Base-by-base conservation (phyloP, 2,329 filamentous ascomycete species). In the Microsporum ferrugineum region DNA sequence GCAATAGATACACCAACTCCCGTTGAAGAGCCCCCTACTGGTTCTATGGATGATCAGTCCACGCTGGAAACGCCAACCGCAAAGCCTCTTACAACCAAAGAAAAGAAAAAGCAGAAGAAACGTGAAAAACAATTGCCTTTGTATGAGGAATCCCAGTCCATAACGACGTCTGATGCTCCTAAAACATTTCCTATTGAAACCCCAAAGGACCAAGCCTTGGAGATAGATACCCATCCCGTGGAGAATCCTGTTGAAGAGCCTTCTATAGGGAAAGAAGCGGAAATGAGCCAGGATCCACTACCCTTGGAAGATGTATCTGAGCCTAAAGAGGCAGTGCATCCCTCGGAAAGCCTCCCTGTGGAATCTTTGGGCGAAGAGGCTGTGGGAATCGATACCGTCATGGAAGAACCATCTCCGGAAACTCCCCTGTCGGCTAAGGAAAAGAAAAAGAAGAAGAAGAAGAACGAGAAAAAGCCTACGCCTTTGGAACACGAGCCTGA, bases 361-460 rank as follows among this genome's bases (percentile, higher is more conserved):
- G 27, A 49, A 14, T 34, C 31, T 43, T 10, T 31, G 14, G n/a
- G 14, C 14, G n/a, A 55, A 12, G 8, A 55, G 31, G 14, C 12
- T 5, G n/a, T 36, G 6, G 31, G 14, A 34, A 34, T 4, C n/a
- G 14, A 8, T 57, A 6, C 34, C 38, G n/a, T 10, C 5, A 33
- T 14, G 6, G 55, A 12, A 57, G 36, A 43, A 31, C 8, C 14
- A 31, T 8, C 55, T 43, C 55, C 36, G 27, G 55, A 39, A 41
- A 43, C 29, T n/a, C 53, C 53, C 4, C 33, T 39, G 14, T 39
- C 34, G 12, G 23, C 17, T 3, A 56, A 56, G 53, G 31, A 56
- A 56, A 56, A 56, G 53, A 56, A 43, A n/a, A 43, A 43, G 14
- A 43, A 43, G 39, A 43, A 43, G 17, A 70, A 69, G 49, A 58